Evolutionary conservation across 139 green algal species (phyloP).

Genomic region (Coelastrella sp.): DNA sequence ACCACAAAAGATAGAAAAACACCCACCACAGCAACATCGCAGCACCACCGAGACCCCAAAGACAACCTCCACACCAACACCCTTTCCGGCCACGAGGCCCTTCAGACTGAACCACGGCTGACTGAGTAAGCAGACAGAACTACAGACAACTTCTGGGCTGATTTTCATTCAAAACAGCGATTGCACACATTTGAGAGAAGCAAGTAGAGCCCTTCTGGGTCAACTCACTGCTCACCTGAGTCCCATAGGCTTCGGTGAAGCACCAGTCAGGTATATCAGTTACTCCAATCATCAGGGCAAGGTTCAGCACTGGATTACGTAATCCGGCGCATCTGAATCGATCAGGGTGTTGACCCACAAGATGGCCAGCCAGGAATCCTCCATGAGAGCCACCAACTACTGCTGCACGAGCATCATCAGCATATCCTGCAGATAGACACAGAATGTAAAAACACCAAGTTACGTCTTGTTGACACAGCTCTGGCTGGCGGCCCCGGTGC

Average conservation of each 20-base stretch:
- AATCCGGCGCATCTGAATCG: slow-evolving; percentile 77
- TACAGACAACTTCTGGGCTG: too few species aligned
- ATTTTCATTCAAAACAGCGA: too few species aligned
- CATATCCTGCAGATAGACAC: slow-evolving; percentile 69
- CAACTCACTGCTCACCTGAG: slow-evolving; percentile 51
- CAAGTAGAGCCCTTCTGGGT: neutral
- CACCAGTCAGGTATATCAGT: slow-evolving; percentile 96
- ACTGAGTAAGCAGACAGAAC: too few species aligned
- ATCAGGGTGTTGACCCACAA: slow-evolving; percentile 87
- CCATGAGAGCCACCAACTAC: slow-evolving; percentile 92
- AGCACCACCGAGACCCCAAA: too few species aligned
- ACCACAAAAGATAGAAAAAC: too few species aligned
- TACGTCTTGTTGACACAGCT: neutral
- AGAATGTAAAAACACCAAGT: too few species aligned
- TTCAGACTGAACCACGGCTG: too few species aligned
- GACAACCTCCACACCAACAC: too few species aligned
- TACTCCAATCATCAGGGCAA: slow-evolving; percentile 85
- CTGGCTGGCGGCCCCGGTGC: too few species aligned
- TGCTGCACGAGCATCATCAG: slow-evolving; percentile 69
- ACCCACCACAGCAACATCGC: too few species aligned
- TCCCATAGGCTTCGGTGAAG: slow-evolving; percentile 87
- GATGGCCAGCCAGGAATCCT: slow-evolving; percentile 90
- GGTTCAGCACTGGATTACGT: slow-evolving; percentile 93
- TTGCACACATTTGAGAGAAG: neutral
- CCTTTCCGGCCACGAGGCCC: too few species aligned